phyloP scores from a whole-genome alignment of 257 asterid genomes.

The Avicennia marina region DNA sequence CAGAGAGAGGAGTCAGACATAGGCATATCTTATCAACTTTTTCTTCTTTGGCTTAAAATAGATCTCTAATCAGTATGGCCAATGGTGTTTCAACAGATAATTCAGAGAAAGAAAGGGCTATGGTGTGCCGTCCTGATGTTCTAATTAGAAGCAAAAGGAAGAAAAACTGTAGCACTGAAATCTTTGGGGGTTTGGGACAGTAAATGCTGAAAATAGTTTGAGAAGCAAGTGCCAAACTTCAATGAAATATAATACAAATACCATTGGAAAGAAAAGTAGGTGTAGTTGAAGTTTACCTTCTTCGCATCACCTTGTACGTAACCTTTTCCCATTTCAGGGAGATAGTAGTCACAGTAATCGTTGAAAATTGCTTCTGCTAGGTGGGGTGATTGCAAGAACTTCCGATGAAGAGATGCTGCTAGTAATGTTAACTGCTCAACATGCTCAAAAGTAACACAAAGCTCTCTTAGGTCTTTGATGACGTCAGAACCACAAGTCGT shows the following conservation, averaged over 20 bases:
- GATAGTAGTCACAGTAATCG: conserved; percentile 59
- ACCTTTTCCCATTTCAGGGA: conserved; percentile 67
- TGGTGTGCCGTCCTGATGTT: no score
- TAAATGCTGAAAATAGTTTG: not conserved
- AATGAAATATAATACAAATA: not conserved
- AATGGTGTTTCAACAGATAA: no score
- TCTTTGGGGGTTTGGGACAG: not conserved
- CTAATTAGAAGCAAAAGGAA: no score
- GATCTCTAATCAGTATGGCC: no score
- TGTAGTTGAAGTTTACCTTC: conserved; percentile 43
- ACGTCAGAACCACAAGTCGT: conserved; percentile 39
- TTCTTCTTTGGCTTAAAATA: not conserved
- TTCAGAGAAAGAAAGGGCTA: no score
- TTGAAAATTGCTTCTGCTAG: conserved; percentile 60
- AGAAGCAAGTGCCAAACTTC: not conserved
- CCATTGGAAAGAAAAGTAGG: not conserved
- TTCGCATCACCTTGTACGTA: conserved; percentile 29
- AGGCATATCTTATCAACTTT: not conserved
- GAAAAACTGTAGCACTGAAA: no score
- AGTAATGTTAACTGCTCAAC: conserved; percentile 65
- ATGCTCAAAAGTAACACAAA: conserved; percentile 60
- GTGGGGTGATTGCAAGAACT: conserved; percentile 67
- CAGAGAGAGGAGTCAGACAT: not conserved
- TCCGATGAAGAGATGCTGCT: conserved; percentile 79
- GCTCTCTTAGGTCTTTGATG: conserved; percentile 59